Conservation (phyloP, 2,329 filamentous ascomycete genomes). For the Myrmaecium sp. region DNA sequence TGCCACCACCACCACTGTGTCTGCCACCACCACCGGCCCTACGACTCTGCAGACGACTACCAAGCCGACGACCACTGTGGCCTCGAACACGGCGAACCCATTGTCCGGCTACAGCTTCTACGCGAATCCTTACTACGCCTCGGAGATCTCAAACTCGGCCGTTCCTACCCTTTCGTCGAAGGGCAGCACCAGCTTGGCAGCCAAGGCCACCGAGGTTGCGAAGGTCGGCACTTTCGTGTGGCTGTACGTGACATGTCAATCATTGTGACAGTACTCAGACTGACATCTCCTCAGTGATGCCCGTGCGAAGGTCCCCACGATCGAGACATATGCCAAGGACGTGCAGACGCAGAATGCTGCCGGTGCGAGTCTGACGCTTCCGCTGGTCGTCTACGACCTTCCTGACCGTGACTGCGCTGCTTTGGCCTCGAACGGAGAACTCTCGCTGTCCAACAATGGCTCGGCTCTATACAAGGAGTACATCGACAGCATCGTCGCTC, state of each 20-base stretch:
- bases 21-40: constrained; percentile 6
- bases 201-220: constrained; percentile 31
- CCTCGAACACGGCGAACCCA: constrained; percentile 21
- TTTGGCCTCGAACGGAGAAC: constrained; percentile 45
- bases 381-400: constrained; percentile 45
- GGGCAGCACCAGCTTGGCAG: constrained; percentile 27
- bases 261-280: constrained; percentile 1
- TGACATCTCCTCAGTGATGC: constrained; percentile 23
- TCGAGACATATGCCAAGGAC: constrained; percentile 30
- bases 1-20: constrained; percentile 9
- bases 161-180: constrained; percentile 40
- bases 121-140: constrained; percentile 36
- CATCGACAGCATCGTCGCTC: constrained; percentile 36
- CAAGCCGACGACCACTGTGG: constrained; percentile 4
- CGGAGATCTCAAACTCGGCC: constrained; percentile 36
- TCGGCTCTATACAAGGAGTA: constrained; percentile 35
- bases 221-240: constrained; percentile 35
- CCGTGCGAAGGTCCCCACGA: constrained; percentile 29
- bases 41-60: constrained; percentile 5
- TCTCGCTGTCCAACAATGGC: constrained; percentile 35
- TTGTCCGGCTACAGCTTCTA: constrained; percentile 34
- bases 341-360: constrained; percentile 30
- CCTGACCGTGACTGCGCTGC: constrained; percentile 48
- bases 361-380: constrained; percentile 31
- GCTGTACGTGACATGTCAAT: constrained; percentile 19